Percentiles rank a stretch among this genome's conserved stretches.
These are phyloP conservation scores for Arabidopsis thaliana DNA, from an alignment of 345 rosid genomes.

Conservation along the genomic window DNA sequence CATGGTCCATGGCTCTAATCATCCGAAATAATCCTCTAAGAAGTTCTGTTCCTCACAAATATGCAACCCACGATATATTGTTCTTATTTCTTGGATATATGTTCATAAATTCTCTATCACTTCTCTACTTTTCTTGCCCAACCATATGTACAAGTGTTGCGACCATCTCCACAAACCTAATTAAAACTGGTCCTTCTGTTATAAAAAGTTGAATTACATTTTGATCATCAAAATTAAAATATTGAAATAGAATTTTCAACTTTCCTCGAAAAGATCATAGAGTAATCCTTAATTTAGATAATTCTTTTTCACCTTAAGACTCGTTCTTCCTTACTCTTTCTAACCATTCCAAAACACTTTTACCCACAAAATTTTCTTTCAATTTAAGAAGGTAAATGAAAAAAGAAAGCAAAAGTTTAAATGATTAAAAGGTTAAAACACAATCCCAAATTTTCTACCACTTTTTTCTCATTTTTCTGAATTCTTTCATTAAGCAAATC, in stretches of 20 bases:
- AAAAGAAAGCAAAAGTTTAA: not conserved
- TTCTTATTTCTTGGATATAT: not conserved
- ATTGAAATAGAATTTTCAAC: no score
- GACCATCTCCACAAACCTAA: conserved; percentile 1
- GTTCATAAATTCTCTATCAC: not conserved
- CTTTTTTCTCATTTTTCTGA: not conserved
- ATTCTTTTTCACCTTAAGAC: conserved; percentile 30
- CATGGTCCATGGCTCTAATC: not conserved
- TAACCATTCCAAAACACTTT: conserved; percentile 1
- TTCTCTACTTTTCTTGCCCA: not conserved
- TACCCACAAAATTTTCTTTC: conserved; percentile 21
- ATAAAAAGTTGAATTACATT: not conserved
- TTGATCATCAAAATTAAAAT: not conserved
- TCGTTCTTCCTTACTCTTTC: conserved; percentile 34
- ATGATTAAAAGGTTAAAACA: not conserved
- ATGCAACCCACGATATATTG: not conserved
- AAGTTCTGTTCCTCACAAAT: not conserved
- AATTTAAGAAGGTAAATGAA: not conserved
- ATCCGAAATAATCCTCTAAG: not conserved
- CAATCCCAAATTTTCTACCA: not conserved
- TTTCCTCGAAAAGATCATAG: not conserved
- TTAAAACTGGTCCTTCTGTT: not conserved
- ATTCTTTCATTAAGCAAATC: not conserved
- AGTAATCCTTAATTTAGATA: conserved; percentile 23
- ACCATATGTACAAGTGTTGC: not conserved